phyloP scores from a whole-genome alignment of 1,284 basidiomycete genomes.

The Apiotrichum akiyoshidainum region DNA sequence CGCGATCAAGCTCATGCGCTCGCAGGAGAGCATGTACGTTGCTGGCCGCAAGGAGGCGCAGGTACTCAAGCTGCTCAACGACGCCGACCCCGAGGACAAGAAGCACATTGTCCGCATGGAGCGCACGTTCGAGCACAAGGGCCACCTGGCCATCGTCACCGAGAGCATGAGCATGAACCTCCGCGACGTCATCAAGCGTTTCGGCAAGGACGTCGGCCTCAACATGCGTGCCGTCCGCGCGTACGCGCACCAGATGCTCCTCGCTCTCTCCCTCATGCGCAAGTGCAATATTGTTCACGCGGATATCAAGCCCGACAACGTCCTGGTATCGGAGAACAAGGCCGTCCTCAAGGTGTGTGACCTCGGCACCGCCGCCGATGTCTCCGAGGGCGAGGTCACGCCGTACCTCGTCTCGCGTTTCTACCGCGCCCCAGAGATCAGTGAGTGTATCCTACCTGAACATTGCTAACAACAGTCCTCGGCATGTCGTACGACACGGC shows the following conservation, averaged over 20 bases:
- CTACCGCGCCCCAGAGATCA: conserved; percentile 98
- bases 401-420: conserved; percentile 97
- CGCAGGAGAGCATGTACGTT: conserved; percentile 97
- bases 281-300: conserved; percentile 95
- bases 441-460: conserved; percentile 57
- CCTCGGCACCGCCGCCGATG: conserved; percentile 90
- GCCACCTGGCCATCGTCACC: conserved; percentile 94
- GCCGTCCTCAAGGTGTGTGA: conserved; percentile 92
- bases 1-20: conserved; percentile 94
- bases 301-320: conserved; percentile 97
- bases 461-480: conserved; percentile 61
- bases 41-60: conserved; percentile 90
- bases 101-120: conserved; percentile 91
- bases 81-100: conserved; percentile 92
- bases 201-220: conserved; percentile 95
- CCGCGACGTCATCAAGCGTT: conserved; percentile 96
- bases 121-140: conserved; percentile 91
- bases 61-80: conserved; percentile 79
- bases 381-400: conserved; percentile 85
- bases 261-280: conserved; percentile 76
- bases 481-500: conserved; percentile 91
- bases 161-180: conserved; percentile 97
- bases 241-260: conserved; percentile 93
- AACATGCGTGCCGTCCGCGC: conserved; percentile 96
- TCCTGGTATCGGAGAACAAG: conserved; percentile 91